phyloP scores from a whole-genome alignment of 208 protist species.

The Leptomonas pyrrhocoris region DNA sequence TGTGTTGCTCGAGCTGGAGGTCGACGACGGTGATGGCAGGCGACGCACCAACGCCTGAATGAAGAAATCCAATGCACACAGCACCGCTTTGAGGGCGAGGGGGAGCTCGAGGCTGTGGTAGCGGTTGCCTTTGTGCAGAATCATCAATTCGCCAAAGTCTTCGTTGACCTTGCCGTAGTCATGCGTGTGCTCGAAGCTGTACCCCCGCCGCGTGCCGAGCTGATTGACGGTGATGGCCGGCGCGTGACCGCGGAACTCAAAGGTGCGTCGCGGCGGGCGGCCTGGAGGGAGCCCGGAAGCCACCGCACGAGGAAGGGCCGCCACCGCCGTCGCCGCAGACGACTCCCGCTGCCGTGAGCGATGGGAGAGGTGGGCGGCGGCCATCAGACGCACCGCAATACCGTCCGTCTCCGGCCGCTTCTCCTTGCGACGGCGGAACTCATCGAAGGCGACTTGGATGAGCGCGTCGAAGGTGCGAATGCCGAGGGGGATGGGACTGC shows the following conservation, averaged over 20 bases:
- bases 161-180: constrained; percentile 62
- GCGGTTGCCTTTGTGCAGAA: constrained; percentile 33
- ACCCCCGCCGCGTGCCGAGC: constrained; percentile 62
- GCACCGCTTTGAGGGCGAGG: constrained; percentile 44
- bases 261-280: constrained; percentile 10
- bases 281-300: background rate
- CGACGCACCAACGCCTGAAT: constrained; percentile 28
- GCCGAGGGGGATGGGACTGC: constrained; percentile 49
- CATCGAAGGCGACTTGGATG: constrained; percentile 84
- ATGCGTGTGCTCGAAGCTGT: constrained; percentile 76
- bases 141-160: constrained; percentile 42
- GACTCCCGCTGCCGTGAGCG: constrained; percentile 38
- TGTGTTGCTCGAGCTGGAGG: background rate
- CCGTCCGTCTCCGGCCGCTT: constrained; percentile 25
- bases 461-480: constrained; percentile 80
- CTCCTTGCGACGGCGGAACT: constrained; percentile 52
- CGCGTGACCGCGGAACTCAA: constrained; percentile 29
- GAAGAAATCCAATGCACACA: constrained; percentile 44
- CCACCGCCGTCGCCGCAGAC: background rate
- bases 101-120: constrained; percentile 40
- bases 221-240: constrained; percentile 34
- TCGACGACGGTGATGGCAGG: background rate
- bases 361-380: constrained; percentile 27
- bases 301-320: background rate
- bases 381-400: constrained; percentile 32